Conservation (phyloP, 169 alveolate species). For the Cryptosporidium ryanae region DNA sequence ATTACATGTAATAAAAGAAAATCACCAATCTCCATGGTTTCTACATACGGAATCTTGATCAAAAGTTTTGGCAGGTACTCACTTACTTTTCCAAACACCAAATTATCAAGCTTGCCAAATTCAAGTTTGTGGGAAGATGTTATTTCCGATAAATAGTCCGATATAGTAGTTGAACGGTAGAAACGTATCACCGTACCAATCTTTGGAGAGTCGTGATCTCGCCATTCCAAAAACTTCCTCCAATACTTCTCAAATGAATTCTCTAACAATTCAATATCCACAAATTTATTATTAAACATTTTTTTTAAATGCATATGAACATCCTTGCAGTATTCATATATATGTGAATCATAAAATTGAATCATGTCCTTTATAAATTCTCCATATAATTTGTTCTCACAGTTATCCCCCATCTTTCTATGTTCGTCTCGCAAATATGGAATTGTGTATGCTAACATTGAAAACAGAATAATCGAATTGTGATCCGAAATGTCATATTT, state of each 20-base stretch:
- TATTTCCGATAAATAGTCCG: conserved; percentile 38
- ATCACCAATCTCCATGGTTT: conserved; percentile 44
- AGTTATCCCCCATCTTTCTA: conserved; percentile 1
- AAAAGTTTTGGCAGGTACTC: conserved; percentile 21
- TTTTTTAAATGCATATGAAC: conserved; percentile 11
- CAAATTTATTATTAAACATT: not conserved
- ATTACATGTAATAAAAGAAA: conserved; percentile 2
- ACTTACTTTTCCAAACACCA: conserved; percentile 32
- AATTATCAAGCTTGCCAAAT: not conserved
- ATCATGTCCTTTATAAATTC: conserved; percentile 28
- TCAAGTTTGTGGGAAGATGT: not conserved
- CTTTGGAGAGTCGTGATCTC: conserved; percentile 38
- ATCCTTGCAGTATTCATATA: conserved; percentile 19
- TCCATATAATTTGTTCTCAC: conserved; percentile 7
- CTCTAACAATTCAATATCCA: not conserved
- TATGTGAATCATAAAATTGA: conserved; percentile 22
- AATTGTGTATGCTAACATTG: conserved; percentile 46
- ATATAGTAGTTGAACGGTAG: conserved; percentile 34
- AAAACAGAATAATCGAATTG: conserved; percentile 38
- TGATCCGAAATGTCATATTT: conserved; percentile 18
- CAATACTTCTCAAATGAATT: conserved; percentile 52
- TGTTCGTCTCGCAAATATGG: conserved; percentile 60
- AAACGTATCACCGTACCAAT: conserved; percentile 48
- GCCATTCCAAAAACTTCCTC: conserved; percentile 41
- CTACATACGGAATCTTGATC: conserved; percentile 23